Percentiles rank a stretch among this genome's conserved stretches.
Conservation (phyloP, 2,329 filamentous ascomycete species). For the Stagonosporopsis rhizophila region DNA sequence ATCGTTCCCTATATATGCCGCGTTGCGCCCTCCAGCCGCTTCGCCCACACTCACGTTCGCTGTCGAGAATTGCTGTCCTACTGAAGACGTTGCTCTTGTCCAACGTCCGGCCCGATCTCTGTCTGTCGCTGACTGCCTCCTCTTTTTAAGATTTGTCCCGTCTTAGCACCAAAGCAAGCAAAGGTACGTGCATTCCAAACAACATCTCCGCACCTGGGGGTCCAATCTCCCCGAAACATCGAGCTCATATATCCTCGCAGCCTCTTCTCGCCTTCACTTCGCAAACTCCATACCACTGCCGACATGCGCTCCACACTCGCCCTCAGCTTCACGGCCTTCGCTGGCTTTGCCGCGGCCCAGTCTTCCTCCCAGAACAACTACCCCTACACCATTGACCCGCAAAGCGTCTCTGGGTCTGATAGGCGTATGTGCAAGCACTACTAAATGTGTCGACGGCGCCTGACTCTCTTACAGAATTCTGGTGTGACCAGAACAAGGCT, state of each 20-base stretch:
- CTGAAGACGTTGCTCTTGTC: constrained; percentile 17
- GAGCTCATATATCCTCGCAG: constrained; percentile 10
- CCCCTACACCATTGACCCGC: constrained; percentile 66
- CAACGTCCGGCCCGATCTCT: constrained; percentile 8
- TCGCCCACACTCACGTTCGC: constrained; percentile 39
- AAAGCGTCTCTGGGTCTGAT: constrained; percentile 60
- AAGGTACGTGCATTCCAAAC: constrained; percentile 21
- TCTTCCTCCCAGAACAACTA: constrained; percentile 30
- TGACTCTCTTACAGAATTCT: constrained; percentile 57
- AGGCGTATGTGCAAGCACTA: constrained; percentile 57
- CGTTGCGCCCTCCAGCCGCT: constrained; percentile 23
- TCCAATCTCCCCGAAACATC: constrained; percentile 11
- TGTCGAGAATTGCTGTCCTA: constrained; percentile 26
- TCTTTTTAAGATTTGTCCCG: constrained; percentile 14
- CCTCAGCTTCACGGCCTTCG: constrained; percentile 59
- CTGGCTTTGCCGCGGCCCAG: constrained; percentile 61
- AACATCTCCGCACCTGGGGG: constrained; percentile 8
- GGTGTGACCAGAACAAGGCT: constrained; percentile 70
- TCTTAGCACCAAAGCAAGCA: constrained; percentile 9
- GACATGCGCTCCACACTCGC: constrained; percentile 59
- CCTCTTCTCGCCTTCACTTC: constrained; percentile 5
- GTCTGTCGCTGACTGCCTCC: constrained; percentile 35
- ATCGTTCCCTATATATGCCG: constrained; percentile 41
- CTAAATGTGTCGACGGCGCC: constrained; percentile 1
- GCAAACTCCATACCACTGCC: constrained; percentile 20